Percentiles rank a stretch among this genome's conserved stretches.
phyloP scores from a whole-genome alignment of 495 filamentous ascomycete species.

The Endocarpon pusillum region DNA sequence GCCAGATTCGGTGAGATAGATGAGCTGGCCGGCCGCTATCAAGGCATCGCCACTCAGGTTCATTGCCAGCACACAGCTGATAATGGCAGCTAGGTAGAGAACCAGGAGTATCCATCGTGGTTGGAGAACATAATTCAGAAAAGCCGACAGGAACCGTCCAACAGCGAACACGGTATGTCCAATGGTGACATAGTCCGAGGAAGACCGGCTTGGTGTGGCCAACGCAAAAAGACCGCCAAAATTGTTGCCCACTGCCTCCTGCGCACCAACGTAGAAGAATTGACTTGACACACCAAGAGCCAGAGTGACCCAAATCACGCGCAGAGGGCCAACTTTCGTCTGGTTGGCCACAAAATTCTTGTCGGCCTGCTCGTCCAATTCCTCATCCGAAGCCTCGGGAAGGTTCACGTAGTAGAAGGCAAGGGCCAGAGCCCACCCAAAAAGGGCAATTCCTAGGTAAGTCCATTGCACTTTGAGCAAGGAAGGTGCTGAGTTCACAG shows the following conservation, averaged over 20 bases:
- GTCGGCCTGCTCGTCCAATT: conserved; percentile 38
- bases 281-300: conserved; percentile 38
- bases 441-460: conserved; percentile 50
- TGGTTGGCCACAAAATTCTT: conserved; percentile 33
- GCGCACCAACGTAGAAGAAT: conserved; percentile 49
- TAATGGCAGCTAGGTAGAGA: conserved; percentile 36
- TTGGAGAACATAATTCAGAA: conserved; percentile 36
- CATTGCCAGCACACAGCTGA: conserved; percentile 38
- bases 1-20: conserved; percentile 44
- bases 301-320: conserved; percentile 40
- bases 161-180: conserved; percentile 44
- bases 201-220: conserved; percentile 16
- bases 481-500: conserved; percentile 30
- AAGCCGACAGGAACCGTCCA: conserved; percentile 43
- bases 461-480: conserved; percentile 55
- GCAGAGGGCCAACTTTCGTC: conserved; percentile 24
- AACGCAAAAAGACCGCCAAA: conserved; percentile 25
- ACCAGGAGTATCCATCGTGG: conserved; percentile 45
- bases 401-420: conserved; percentile 48
- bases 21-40: conserved; percentile 32
- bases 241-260: conserved; percentile 37
- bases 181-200: conserved; percentile 32
- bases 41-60: conserved; percentile 27
- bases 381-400: conserved; percentile 49
- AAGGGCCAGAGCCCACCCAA: conserved; percentile 44